A percentile compares a stretch with the other conserved stretches of the same genome.
These are phyloP conservation scores for Guadua angustifolia DNA, from an alignment of 176 grass and related monocot species.

Conservation along the genomic window DNA sequence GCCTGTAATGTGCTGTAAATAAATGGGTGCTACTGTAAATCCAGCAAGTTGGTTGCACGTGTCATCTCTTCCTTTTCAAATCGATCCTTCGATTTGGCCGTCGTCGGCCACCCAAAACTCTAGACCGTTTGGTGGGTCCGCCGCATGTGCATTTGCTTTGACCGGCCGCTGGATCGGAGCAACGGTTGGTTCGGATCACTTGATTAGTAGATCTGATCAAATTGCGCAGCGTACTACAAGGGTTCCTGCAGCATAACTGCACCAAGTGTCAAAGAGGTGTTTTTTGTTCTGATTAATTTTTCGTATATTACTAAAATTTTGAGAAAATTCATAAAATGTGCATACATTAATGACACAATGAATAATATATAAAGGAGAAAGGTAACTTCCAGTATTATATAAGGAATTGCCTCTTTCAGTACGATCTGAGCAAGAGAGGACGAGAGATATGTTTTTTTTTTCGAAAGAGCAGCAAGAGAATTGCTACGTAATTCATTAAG, in stretches of 20 bases:
- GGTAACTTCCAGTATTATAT: too few species aligned
- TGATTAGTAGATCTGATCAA: background rate
- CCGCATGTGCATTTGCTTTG: conserved; percentile 22
- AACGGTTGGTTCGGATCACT: background rate
- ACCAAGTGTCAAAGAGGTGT: background rate
- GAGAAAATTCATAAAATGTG: too few species aligned
- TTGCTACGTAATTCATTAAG: too few species aligned
- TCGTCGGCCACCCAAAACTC: background rate
- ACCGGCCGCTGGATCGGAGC: background rate
- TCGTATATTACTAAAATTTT: too few species aligned
- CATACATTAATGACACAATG: too few species aligned
- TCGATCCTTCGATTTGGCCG: background rate
- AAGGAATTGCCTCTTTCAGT: too few species aligned
- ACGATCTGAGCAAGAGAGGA: background rate
- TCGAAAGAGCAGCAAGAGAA: too few species aligned
- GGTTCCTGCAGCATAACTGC: background rate
- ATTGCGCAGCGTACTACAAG: background rate
- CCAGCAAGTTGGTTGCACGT: background rate
- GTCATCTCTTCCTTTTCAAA: background rate
- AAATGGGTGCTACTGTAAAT: background rate
- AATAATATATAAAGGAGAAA: too few species aligned
- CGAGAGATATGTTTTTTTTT: background rate
- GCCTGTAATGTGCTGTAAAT: conserved; percentile 35
- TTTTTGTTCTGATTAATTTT: background rate
- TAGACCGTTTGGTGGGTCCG: background rate